Base-by-base conservation (phyloP, 805 yeast species). In the Lachancea thermotolerans region DNA sequence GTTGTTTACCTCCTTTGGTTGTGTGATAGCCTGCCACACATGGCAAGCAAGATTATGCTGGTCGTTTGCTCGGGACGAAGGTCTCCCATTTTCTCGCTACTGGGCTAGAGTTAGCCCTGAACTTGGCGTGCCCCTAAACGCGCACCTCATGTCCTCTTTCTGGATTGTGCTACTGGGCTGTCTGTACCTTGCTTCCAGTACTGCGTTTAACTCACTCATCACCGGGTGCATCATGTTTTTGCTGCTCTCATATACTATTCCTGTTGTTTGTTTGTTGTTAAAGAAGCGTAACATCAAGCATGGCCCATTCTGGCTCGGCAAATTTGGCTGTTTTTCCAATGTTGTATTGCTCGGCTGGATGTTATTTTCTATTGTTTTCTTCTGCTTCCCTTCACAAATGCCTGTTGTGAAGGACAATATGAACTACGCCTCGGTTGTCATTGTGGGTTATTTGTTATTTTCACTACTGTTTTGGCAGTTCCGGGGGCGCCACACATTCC, bases 11-110 rank as follows among this genome's bases (percentile, higher is more conserved):
- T 81, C 83, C 10, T 65, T 77, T 49, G 83, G 82, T 42, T 77
- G 85, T 62, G 77, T 75, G 49, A 76, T 80, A 57, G 75, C 83
- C 6, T 76, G 81, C 29, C 84, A 79, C 52, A 79, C 86, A 4
- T 81, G 86, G 85, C 84, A 79, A 55, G 80, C 85, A 33, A 71
- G 89, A 54, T 67, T 80, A 48, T 73, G 82, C 50, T 82, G 86
- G 85, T 80, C 88, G 2, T 81, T 82, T 57, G 72, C 87, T 5
- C 73, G 88, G 65, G 87, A 82, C 60, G 73, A 77, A 41, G 89
- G 86, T 21, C 66, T 82, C 46, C 85, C 85, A 25, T 77, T 72
- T 32, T 77, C 82, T 7, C 66, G 63, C 35, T 70, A 66, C 39
- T 77, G 82, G 78, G 59, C 79, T 4, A 62, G 68, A 51, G 75